These are phyloP conservation scores for Basidiobolus meristosporus DNA, from an alignment of 371 early-diverging fungal species.

Conservation along the genomic window DNA sequence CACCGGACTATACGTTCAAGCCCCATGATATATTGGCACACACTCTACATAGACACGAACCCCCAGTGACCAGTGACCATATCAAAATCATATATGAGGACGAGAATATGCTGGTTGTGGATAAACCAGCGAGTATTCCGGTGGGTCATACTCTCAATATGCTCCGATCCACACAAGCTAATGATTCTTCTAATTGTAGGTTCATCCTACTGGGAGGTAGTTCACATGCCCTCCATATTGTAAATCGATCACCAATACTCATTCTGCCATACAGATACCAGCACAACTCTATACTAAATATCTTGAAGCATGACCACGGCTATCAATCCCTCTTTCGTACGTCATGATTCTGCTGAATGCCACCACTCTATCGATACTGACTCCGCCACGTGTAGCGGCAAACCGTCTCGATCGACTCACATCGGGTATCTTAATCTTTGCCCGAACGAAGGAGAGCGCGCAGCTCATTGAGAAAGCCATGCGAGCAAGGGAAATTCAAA, in stretches of 20 bases:
- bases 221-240: too few species aligned
- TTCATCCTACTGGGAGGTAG: constrained; percentile 63
- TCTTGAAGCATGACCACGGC: too few species aligned
- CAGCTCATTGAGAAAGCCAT: constrained; percentile 37
- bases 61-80: constrained; percentile 51
- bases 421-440: constrained; percentile 76
- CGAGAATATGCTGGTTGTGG: constrained; percentile 51
- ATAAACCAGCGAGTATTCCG: constrained; percentile 82
- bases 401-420: constrained; percentile 88
- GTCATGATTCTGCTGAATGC: constrained; percentile 18
- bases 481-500: constrained; percentile 45
- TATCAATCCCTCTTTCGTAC: too few species aligned
- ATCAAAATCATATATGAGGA: constrained; percentile 34
- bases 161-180: not conserved
- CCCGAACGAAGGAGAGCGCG: constrained; percentile 34
- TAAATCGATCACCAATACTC: too few species aligned
- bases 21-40: constrained; percentile 65
- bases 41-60: constrained; percentile 85
- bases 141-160: constrained; percentile 12
- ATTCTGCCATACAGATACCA: too few species aligned
- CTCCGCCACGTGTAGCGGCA: constrained; percentile 19
- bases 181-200: constrained; percentile 5
- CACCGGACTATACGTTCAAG: constrained; percentile 24
- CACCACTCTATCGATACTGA: not conserved
- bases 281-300: too few species aligned